Conservation (phyloP, 129 eudicot species). For the Tanacetum coccineum region DNA sequence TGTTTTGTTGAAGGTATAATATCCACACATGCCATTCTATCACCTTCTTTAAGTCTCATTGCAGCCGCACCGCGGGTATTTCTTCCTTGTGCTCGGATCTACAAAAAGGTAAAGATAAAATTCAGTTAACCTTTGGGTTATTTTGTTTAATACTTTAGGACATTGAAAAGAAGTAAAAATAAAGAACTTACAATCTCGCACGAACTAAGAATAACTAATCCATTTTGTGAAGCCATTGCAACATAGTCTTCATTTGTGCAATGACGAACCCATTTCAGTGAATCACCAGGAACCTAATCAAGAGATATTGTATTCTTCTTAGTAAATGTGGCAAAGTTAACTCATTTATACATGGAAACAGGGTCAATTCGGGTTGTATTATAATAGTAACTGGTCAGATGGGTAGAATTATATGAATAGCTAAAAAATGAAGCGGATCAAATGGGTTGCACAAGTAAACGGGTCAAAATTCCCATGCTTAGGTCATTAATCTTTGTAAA, state of each 20-base stretch:
- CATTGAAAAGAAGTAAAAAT: not conserved
- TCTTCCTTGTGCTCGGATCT: slow-evolving; percentile 91
- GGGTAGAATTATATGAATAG: not conserved
- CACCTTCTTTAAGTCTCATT: slow-evolving; percentile 80
- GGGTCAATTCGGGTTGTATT: not conserved
- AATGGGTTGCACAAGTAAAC: not conserved
- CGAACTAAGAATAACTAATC: slow-evolving; percentile 74
- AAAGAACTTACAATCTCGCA: slow-evolving; percentile 63
- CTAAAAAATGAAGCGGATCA: not conserved
- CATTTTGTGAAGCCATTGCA: slow-evolving; percentile 98
- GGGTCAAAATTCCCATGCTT: not conserved
- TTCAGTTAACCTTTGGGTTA: not conserved
- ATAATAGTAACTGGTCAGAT: not conserved
- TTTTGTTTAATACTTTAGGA: not conserved
- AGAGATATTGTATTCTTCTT: not conserved
- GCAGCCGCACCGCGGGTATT: slow-evolving; percentile 84
- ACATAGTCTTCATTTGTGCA: slow-evolving; percentile 86
- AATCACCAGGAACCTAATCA: slow-evolving; percentile 86
- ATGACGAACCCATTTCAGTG: slow-evolving; percentile 86
- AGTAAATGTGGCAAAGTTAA: not conserved
- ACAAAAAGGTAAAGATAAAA: slow-evolving; percentile 13
- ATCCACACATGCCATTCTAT: slow-evolving; percentile 89
- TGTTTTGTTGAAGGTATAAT: slow-evolving; percentile 63
- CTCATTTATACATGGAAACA: not conserved
- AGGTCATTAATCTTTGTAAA: not conserved